Percentiles rank a stretch among this genome's conserved stretches.
phyloP scores from a whole-genome alignment of 2,329 filamentous ascomycete genomes.

The Talaromyces rugulosus region DNA sequence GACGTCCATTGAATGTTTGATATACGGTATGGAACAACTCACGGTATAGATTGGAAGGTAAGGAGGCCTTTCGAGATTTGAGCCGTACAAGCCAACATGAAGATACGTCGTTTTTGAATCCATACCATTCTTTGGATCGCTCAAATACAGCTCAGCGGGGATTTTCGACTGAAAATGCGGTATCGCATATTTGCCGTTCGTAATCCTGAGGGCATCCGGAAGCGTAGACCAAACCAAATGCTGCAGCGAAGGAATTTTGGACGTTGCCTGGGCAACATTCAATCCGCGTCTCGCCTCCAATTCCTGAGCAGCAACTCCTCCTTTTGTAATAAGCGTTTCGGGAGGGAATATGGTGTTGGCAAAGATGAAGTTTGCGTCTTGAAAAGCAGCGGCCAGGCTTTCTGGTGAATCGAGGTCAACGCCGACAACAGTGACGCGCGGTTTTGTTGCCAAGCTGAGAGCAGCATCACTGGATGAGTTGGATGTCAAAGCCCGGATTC shows the following conservation, averaged over 20 bases:
- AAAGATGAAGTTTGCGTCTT: slow-evolving; percentile 1
- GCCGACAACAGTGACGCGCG: not conserved
- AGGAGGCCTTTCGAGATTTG: not conserved
- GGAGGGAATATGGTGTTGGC: not conserved
- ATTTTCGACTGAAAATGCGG: slow-evolving; percentile 1
- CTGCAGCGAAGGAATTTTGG: not conserved
- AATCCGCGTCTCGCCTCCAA: not conserved
- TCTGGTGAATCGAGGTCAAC: not conserved
- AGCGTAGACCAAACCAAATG: slow-evolving; percentile 5
- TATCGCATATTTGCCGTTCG: not conserved
- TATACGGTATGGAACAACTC: not conserved
- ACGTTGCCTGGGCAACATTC: not conserved
- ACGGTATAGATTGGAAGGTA: not conserved
- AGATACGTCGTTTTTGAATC: not conserved
- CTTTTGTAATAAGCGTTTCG: not conserved
- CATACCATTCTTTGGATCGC: not conserved
- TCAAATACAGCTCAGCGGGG: not conserved
- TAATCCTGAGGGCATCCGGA: not conserved
- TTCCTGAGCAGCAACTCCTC: not conserved
- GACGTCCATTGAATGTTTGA: not conserved
- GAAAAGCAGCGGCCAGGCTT: not conserved
- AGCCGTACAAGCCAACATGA: slow-evolving; percentile 1
- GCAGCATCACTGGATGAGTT: not conserved
- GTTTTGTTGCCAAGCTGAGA: not conserved
- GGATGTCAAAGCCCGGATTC: not conserved